phyloP scores from a whole-genome alignment of 2,329 filamentous ascomycete genomes.

The Alternaria hordeiaustralica region DNA sequence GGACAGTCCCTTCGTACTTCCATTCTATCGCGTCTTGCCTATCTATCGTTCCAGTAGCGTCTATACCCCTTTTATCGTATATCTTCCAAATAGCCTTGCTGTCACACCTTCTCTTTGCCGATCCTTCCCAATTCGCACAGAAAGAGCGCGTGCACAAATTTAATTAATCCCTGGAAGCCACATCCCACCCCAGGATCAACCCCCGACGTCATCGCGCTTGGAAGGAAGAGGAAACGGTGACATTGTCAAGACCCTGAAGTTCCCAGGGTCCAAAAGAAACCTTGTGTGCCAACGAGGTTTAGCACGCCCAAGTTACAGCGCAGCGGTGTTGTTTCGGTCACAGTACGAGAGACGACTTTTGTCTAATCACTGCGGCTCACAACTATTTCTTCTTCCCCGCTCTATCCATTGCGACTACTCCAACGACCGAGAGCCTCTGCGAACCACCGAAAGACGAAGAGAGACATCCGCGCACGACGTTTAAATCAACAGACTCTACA shows the following conservation, averaged over 20 bases:
- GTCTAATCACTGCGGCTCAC: not conserved
- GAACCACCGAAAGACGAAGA: not conserved
- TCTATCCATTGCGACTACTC: not conserved
- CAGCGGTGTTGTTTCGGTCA: not conserved
- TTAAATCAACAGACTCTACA: not conserved
- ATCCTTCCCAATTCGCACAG: constrained; percentile 2
- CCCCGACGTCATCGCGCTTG: constrained; percentile 8
- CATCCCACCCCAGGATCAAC: not conserved
- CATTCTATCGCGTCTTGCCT: not conserved
- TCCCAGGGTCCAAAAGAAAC: not conserved
- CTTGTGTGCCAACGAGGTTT: not conserved
- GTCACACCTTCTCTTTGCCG: not conserved
- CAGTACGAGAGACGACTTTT: not conserved
- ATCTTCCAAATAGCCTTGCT: not conserved
- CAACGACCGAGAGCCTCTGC: not conserved
- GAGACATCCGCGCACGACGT: not conserved
- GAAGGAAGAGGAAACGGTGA: not conserved
- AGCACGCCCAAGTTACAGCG: not conserved
- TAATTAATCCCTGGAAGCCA: constrained; percentile 5
- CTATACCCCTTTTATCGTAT: constrained; percentile 1
- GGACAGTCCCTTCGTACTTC: not conserved
- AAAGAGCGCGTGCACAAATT: constrained; percentile 5
- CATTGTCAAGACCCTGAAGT: constrained; percentile 1
- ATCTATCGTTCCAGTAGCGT: not conserved
- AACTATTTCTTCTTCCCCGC: not conserved